These are phyloP conservation scores for Polymyxa betae DNA, from an alignment of 208 protist species.

Conservation along the genomic window DNA sequence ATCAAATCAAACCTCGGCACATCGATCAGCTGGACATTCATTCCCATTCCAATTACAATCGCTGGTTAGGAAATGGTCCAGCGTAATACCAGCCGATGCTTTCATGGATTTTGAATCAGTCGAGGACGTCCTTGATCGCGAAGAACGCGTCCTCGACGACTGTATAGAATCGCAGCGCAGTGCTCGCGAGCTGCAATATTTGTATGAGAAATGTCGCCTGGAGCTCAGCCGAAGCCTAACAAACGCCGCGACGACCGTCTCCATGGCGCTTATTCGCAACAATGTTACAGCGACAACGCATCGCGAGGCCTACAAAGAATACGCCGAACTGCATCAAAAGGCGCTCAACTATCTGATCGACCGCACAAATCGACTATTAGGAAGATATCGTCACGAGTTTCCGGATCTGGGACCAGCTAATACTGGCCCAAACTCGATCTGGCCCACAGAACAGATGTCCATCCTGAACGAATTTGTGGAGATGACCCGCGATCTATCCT, in stretches of 20 bases:
- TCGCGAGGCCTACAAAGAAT: constrained; percentile 18
- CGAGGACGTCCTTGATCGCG: not conserved
- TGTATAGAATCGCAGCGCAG: not conserved
- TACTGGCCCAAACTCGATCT: not conserved
- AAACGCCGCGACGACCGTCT: not conserved
- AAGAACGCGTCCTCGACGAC: not conserved
- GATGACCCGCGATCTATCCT: not conserved
- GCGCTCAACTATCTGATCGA: constrained; percentile 32
- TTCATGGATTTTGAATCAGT: constrained; percentile 1
- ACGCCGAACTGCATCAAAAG: constrained; percentile 42
- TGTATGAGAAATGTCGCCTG: not conserved
- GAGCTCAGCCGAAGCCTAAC: not conserved
- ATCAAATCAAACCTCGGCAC: too few relatives aligned
- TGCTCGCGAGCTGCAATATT: not conserved
- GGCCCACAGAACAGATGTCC: constrained; percentile 5
- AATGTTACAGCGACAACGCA: not conserved
- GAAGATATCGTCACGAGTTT: not conserved
- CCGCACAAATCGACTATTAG: not conserved
- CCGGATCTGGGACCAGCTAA: not conserved
- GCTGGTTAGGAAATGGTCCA: not conserved
- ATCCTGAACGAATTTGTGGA: not conserved
- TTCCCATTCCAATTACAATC: constrained; percentile 33
- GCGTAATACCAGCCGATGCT: not conserved
- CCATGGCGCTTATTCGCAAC: not conserved
- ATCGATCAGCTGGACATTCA: not conserved